Evolutionary conservation across 306 rosid species (phyloP).

Genomic region (Glycine tomentella): DNA sequence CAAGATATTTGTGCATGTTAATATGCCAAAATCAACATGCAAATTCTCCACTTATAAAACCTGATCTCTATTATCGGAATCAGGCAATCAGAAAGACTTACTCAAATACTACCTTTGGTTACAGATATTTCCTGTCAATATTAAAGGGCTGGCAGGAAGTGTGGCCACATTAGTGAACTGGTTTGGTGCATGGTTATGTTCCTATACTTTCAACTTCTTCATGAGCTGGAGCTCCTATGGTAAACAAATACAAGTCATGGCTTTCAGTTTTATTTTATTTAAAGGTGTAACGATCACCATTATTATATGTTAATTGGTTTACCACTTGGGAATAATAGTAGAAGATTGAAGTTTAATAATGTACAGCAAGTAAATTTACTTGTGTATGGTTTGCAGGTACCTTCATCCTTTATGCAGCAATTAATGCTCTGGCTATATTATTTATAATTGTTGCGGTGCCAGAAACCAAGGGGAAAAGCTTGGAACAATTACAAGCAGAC

Average conservation of each 20-base stretch:
- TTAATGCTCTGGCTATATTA: slow-evolving; percentile 71
- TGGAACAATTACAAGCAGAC: slow-evolving; percentile 88
- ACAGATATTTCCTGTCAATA: slow-evolving; percentile 91
- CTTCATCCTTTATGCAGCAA: slow-evolving; percentile 73
- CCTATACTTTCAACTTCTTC: slow-evolving; percentile 89
- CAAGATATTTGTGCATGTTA: too few relatives aligned
- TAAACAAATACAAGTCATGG: slow-evolving; percentile 43
- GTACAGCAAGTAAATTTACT: background rate
- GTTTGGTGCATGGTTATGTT: slow-evolving; percentile 93
- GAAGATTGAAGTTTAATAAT: background rate
- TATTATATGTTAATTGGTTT: background rate
- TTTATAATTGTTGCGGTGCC: slow-evolving; percentile 74
- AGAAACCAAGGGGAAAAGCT: slow-evolving; percentile 90
- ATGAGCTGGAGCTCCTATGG: slow-evolving; percentile 92
- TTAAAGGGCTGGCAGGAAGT: slow-evolving; percentile 91
- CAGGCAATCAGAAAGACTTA: too few relatives aligned
- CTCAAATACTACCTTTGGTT: slow-evolving; percentile 23
- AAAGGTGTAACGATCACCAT: background rate
- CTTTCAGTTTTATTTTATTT: slow-evolving; percentile 19
- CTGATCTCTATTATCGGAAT: too few relatives aligned
- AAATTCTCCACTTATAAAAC: too few relatives aligned
- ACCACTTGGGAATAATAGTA: background rate
- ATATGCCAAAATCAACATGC: too few relatives aligned
- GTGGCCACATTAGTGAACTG: slow-evolving; percentile 85
- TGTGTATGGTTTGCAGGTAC: slow-evolving; percentile 70